Percentiles rank a stretch among this genome's conserved stretches.
phyloP scores from a whole-genome alignment of 306 rosid species.

The Lithocarpus polystachyus region DNA sequence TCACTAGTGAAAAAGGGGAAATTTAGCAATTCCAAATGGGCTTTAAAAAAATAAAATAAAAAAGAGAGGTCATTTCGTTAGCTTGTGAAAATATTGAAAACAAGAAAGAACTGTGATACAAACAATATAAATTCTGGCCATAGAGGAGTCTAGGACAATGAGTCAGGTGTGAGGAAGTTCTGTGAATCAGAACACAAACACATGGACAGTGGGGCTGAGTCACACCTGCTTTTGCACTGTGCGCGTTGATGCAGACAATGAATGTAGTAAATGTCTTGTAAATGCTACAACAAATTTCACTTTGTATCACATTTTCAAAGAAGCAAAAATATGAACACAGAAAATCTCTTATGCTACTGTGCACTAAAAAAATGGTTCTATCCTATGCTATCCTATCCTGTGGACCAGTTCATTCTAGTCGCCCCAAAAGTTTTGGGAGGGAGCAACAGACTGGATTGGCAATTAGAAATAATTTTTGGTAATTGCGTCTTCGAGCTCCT shows the following conservation, averaged over 20 bases:
- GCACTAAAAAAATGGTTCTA: not conserved
- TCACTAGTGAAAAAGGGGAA: too few species aligned
- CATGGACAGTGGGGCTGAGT: not conserved
- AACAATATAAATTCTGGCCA: not conserved
- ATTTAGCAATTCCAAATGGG: too few species aligned
- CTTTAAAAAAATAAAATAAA: too few species aligned
- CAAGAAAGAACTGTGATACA: not conserved
- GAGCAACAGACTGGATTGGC: not conserved
- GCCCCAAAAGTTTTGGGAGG: not conserved
- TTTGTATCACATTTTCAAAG: not conserved
- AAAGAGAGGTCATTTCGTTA: not conserved
- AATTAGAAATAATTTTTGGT: conserved; percentile 62
- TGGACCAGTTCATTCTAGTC: not conserved
- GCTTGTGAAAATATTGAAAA: not conserved
- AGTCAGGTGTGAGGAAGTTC: too few species aligned
- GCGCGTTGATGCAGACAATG: too few species aligned
- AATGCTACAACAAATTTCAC: not conserved
- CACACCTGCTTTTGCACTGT: not conserved
- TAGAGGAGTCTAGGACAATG: not conserved
- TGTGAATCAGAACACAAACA: too few species aligned
- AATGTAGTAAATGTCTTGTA: not conserved
- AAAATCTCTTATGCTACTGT: not conserved
- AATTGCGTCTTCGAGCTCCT: conserved; percentile 79
- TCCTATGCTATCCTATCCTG: not conserved
- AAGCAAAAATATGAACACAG: not conserved